phyloP scores from a whole-genome alignment of 805 yeast genomes.

The Osmozyma mogii region DNA sequence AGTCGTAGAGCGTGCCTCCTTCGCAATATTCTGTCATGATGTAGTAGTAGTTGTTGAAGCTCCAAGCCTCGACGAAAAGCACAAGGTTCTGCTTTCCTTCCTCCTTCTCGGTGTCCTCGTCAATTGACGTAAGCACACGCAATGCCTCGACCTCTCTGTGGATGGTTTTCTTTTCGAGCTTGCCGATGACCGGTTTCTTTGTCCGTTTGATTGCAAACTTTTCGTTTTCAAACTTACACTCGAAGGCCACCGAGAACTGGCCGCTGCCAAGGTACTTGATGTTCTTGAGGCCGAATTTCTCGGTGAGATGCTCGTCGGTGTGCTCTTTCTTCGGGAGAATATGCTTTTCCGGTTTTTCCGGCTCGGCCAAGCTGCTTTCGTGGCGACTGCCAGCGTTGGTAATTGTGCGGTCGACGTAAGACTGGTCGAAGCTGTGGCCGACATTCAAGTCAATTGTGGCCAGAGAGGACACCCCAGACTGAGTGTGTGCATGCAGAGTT shows the following conservation, averaged over 20 bases:
- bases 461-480: slow-evolving; percentile 16
- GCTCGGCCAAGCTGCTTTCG: no score
- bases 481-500: slow-evolving; percentile 11
- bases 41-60: slow-evolving; percentile 62
- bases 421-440: no score
- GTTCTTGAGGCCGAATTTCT: slow-evolving; percentile 45
- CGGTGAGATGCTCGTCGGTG: slow-evolving; percentile 38
- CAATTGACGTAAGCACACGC: slow-evolving; percentile 33
- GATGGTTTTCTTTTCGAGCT: slow-evolving; percentile 51
- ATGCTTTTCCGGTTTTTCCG: no score
- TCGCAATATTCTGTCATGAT: slow-evolving; percentile 95
- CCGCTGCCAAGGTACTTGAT: slow-evolving; percentile 75
- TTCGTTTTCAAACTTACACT: slow-evolving; percentile 59
- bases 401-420: no score
- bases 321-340: slow-evolving; percentile 4
- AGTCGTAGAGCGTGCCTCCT: slow-evolving; percentile 81
- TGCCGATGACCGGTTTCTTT: slow-evolving; percentile 48
- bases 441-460: slow-evolving; percentile 13
- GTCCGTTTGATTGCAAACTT: slow-evolving; percentile 86
- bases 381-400: no score
- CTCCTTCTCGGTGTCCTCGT: slow-evolving; percentile 32
- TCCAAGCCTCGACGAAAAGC: slow-evolving; percentile 81
- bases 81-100: slow-evolving; percentile 76
- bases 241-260: slow-evolving; percentile 83
- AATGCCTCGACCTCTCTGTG: slow-evolving; percentile 74